Conservation (phyloP, 345 rosid genomes). For the Adansonia digitata region DNA sequence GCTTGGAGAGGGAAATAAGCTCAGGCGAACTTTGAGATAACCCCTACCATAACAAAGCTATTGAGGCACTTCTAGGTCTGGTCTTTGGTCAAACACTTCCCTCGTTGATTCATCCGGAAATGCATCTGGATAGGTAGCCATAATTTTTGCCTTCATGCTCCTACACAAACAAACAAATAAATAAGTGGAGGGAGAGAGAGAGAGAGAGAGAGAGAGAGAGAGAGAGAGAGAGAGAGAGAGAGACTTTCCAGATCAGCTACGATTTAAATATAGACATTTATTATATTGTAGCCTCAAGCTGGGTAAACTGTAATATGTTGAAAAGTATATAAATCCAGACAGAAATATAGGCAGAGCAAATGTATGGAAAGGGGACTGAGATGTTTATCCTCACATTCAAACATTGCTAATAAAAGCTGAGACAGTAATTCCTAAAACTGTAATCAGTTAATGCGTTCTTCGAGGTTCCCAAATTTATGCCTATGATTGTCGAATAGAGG, state of each 20-base stretch:
- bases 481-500: not conserved
- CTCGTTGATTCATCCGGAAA: conserved; percentile 62
- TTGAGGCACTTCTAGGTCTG: conserved; percentile 65
- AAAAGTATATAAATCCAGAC: not conserved
- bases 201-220: not conserved
- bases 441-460: not conserved
- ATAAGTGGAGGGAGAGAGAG: not conserved
- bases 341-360: not conserved
- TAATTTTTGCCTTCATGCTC: conserved; percentile 55
- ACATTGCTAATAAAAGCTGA: not conserved
- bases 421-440: not conserved
- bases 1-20: not conserved
- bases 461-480: not conserved
- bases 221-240: not conserved
- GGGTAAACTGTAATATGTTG: not conserved
- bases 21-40: not conserved
- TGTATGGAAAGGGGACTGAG: not conserved
- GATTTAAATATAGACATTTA: not conserved
- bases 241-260: not conserved
- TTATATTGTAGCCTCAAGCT: not conserved
- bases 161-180: conserved; percentile 26
- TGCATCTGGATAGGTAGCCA: conserved; percentile 59
- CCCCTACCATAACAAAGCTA: conserved; percentile 6
- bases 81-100: conserved; percentile 69
- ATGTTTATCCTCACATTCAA: not conserved